Conservation (phyloP, 2,329 filamentous ascomycete genomes). For the Conoideocrella luteorostrata region DNA sequence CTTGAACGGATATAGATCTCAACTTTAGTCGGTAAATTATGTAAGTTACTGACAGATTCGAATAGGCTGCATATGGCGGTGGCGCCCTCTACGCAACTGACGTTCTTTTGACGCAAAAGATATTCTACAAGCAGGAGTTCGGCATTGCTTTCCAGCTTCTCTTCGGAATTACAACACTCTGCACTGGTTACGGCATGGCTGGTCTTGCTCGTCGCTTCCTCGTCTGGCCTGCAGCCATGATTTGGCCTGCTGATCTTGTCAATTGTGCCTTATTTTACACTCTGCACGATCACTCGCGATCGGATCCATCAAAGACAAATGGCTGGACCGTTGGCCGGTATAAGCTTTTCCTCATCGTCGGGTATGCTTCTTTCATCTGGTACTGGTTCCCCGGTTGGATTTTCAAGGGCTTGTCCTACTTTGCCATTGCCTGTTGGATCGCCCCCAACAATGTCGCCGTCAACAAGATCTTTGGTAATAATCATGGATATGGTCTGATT, state of each 20-base stretch:
- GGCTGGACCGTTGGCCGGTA: slow-evolving; percentile 62
- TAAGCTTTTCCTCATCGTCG: slow-evolving; percentile 54
- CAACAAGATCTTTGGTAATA: slow-evolving; percentile 57
- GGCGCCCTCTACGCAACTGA: slow-evolving; percentile 51
- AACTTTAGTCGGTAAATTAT: too few species aligned
- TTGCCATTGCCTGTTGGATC: slow-evolving; percentile 57
- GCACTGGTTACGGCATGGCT: slow-evolving; percentile 52
- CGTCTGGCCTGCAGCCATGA: slow-evolving; percentile 49
- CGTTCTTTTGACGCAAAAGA: slow-evolving; percentile 41
- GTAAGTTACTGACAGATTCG: neutral
- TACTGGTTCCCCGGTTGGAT: slow-evolving; percentile 59
- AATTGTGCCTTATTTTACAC: slow-evolving; percentile 46
- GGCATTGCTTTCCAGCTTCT: slow-evolving; percentile 49
- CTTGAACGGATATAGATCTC: too few species aligned
- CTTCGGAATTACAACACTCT: slow-evolving; percentile 47
- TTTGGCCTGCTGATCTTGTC: slow-evolving; percentile 50
- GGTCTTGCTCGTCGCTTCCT: slow-evolving; percentile 48
- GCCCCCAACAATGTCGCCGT: slow-evolving; percentile 53
- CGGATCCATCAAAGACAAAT: slow-evolving; percentile 42
- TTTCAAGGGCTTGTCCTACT: slow-evolving; percentile 55
- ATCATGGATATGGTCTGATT: slow-evolving; percentile 51
- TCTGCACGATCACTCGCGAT: slow-evolving; percentile 37
- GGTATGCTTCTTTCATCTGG: slow-evolving; percentile 44
- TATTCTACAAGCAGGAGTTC: slow-evolving; percentile 53
- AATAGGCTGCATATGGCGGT: slow-evolving; percentile 49